Evolutionary conservation across 495 filamentous ascomycete species (phyloP).

Genomic region (Clohesyomyces aquaticus): DNA sequence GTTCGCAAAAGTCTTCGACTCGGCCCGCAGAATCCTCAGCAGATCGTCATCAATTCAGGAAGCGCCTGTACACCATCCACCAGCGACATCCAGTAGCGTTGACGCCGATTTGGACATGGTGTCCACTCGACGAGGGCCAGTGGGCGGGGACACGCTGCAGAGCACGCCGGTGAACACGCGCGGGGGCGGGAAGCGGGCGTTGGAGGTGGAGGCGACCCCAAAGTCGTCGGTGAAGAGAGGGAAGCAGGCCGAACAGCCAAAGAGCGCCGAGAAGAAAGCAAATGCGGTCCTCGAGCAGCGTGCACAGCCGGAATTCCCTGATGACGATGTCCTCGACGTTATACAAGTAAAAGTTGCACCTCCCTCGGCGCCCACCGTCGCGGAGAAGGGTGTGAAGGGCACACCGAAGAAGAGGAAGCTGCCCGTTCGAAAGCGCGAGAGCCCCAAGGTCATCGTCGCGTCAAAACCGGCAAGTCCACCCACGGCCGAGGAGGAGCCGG

Average conservation of each 20-base stretch:
- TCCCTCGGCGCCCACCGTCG: background rate
- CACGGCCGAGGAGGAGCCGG: background rate
- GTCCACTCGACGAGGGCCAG: conserved; percentile 30
- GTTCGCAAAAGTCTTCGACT: conserved; percentile 30
- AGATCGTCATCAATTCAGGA: conserved; percentile 29
- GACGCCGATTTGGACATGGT: conserved; percentile 29
- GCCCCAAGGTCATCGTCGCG: conserved; percentile 15
- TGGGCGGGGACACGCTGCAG: background rate
- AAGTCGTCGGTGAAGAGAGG: conserved; percentile 17
- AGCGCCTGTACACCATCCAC: conserved; percentile 1
- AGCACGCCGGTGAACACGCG: conserved; percentile 16
- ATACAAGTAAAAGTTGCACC: too few relatives aligned
- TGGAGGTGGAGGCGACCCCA: conserved; percentile 25
- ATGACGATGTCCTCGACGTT: background rate
- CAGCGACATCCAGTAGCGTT: conserved; percentile 8
- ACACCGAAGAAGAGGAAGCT: background rate
- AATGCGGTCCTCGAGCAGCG: background rate
- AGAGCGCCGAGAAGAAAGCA: background rate
- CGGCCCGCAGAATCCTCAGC: conserved; percentile 28
- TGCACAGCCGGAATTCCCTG: background rate
- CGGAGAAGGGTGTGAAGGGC: background rate
- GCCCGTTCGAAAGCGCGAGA: conserved; percentile 1
- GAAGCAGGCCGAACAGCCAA: background rate
- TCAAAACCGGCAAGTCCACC: background rate
- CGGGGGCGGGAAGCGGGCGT: conserved; percentile 14